A percentile compares a stretch with the other conserved stretches of the same genome.
Conservation (phyloP, 768 basidiomycete species). For the Postia placenta region DNA sequence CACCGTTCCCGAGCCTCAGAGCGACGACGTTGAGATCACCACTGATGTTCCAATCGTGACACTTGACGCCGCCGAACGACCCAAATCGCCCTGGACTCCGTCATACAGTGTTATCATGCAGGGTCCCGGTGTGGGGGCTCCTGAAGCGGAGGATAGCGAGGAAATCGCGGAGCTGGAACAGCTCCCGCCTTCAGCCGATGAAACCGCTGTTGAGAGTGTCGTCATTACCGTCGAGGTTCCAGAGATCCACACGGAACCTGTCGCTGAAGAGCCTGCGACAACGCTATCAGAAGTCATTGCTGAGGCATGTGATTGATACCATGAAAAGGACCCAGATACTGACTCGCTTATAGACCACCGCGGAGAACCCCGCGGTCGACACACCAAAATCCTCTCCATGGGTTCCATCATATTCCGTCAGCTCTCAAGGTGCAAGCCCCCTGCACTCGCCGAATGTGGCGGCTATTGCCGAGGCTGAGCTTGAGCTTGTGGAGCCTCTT, state of each 20-base stretch:
- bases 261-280: not conserved
- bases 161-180: slow-evolving; percentile 17
- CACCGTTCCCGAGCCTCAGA: not conserved
- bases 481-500: not conserved
- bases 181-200: slow-evolving; percentile 11
- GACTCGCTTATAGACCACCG: not conserved
- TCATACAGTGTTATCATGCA: slow-evolving; percentile 46
- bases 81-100: slow-evolving; percentile 46
- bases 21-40: not conserved
- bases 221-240: not conserved
- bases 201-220: not conserved
- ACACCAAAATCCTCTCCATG: slow-evolving; percentile 11
- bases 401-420: slow-evolving; percentile 24
- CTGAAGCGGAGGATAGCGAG: slow-evolving; percentile 9
- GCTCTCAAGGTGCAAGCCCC: slow-evolving; percentile 18
- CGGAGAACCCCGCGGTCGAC: slow-evolving; percentile 4
- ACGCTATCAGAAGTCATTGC: not conserved
- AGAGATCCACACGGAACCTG: not conserved
- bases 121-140: slow-evolving; percentile 25
- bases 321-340: not conserved
- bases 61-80: slow-evolving; percentile 30
- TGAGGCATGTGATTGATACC: not conserved
- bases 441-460: slow-evolving; percentile 2
- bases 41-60: not conserved
- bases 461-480: not conserved